A percentile compares a stretch with the other conserved stretches of the same genome.
Conservation (phyloP, 495 filamentous ascomycete genomes). For the Podospora pseudopauciseta region DNA sequence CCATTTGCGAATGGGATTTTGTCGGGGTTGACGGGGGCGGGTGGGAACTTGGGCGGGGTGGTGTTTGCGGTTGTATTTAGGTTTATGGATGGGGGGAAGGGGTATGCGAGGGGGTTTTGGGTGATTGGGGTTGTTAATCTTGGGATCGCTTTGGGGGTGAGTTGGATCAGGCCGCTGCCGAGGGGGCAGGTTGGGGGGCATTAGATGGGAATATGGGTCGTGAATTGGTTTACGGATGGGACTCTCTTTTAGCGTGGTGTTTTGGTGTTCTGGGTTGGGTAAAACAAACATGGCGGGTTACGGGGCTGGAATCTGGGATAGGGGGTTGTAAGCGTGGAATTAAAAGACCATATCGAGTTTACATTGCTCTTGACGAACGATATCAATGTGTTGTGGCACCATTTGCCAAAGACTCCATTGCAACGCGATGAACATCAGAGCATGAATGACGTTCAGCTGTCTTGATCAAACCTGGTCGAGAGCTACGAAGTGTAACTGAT, state of each 20-base stretch:
- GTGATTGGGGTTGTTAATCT: constrained; percentile 77
- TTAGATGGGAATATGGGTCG: not conserved
- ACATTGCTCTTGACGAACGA: too few species aligned
- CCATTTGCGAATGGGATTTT: constrained; percentile 65
- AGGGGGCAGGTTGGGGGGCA: constrained; percentile 53
- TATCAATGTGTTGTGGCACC: too few species aligned
- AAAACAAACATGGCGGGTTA: not conserved
- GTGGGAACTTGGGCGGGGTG: constrained; percentile 80
- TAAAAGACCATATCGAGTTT: too few species aligned
- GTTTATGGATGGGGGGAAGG: constrained; percentile 53
- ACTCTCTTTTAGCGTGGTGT: not conserved
- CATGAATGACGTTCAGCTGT: too few species aligned
- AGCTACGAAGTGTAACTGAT: too few species aligned
- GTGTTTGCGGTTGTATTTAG: constrained; percentile 82
- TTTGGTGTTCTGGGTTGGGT: not conserved
- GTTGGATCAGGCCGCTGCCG: constrained; percentile 61
- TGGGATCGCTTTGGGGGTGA: constrained; percentile 59
- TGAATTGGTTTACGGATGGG: not conserved
- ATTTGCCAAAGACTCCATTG: too few species aligned
- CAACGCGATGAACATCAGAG: too few species aligned
- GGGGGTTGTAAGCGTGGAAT: not conserved
- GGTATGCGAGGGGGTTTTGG: constrained; percentile 71
- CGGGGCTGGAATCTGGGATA: not conserved
- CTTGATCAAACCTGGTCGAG: too few species aligned
- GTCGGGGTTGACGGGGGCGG: constrained; percentile 70